Evolutionary conservation across 1,284 basidiomycete genomes (phyloP).

Genomic region (Cryptococcus maquisensis): DNA sequence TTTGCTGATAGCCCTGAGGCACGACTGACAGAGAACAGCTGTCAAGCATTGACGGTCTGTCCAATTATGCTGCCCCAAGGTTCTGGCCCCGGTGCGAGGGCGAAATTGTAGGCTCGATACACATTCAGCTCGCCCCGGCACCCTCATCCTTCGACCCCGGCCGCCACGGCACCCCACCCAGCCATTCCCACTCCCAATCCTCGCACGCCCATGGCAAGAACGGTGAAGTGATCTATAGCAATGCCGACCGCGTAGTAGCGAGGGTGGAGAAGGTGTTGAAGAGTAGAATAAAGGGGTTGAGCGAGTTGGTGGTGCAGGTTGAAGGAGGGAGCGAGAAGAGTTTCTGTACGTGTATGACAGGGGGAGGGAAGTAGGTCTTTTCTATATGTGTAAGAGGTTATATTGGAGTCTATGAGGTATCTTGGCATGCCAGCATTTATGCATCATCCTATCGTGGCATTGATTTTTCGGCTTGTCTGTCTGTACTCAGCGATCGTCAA

Average conservation of each 20-base stretch:
- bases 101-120: conserved; percentile 82
- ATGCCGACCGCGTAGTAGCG: conserved; percentile 66
- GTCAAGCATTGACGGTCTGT: conserved; percentile 66
- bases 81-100: conserved; percentile 96
- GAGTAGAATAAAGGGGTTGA: conserved; percentile 67
- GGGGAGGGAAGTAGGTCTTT: conserved; percentile 45
- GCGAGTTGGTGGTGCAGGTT: conserved; percentile 85
- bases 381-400: neutral
- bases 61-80: conserved; percentile 71
- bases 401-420: too few species aligned
- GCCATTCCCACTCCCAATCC: conserved; percentile 1
- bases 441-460: too few species aligned
- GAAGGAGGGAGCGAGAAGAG: conserved; percentile 45
- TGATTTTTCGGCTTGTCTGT: too few species aligned
- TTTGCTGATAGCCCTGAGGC: neutral
- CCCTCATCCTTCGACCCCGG: conserved; percentile 57
- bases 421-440: too few species aligned
- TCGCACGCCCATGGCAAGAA: neutral
- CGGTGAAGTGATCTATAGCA: conserved; percentile 55
- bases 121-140: conserved; percentile 66
- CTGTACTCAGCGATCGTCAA: too few species aligned
- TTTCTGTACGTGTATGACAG: conserved; percentile 57
- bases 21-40: conserved; percentile 49
- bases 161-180: conserved; percentile 45
- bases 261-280: conserved; percentile 69